Base-by-base conservation (phyloP, 169 alveolate genomes). In the Amoebophrya sp. region DNA sequence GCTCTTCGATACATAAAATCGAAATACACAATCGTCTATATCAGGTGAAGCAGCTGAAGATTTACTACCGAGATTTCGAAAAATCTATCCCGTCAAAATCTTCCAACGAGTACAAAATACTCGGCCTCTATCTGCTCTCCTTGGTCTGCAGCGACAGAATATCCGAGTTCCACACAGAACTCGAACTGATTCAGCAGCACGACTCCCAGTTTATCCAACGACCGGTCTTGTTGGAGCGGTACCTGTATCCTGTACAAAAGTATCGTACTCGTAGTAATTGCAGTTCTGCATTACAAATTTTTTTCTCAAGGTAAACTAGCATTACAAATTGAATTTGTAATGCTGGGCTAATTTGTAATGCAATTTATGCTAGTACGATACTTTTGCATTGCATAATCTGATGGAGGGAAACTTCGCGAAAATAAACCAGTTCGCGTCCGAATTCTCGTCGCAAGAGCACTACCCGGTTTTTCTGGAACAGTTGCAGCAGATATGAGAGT, bases 321-420 rank as follows among this genome's bases (percentile, higher is more conserved):
- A n/a, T n/a, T n/a, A n/a, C n/a, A n/a, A n/a, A n/a, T n/a, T n/a
- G n/a, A n/a, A n/a, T n/a, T n/a, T n/a, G n/a, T n/a, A n/a, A n/a
- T n/a, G n/a, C n/a, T n/a, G n/a, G n/a, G n/a, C n/a, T n/a, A n/a
- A n/a, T n/a, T n/a, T n/a, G n/a, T n/a, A n/a, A n/a, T n/a, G n/a
- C n/a, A n/a, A n/a, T n/a, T n/a, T n/a, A n/a, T n/a, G n/a, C n/a
- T n/a, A n/a, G n/a, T n/a, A n/a, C 54, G 54, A 41, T 41, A 41
- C 54, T 41, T 41, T 41, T 41, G 2, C 12, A 41, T 25, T 7
- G 83, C 83, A 25, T 3, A 7, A 66, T 25, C 83, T 66, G 83
- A 66, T 66, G 83, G 83, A 66, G 35, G 83, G 83, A 66, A 66
- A 66, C 35, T 66, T 25, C 35, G 83, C 83, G 83, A 66, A 66